Conservation (phyloP, 148 eudicot genomes). For the Rhododendron molle region DNA sequence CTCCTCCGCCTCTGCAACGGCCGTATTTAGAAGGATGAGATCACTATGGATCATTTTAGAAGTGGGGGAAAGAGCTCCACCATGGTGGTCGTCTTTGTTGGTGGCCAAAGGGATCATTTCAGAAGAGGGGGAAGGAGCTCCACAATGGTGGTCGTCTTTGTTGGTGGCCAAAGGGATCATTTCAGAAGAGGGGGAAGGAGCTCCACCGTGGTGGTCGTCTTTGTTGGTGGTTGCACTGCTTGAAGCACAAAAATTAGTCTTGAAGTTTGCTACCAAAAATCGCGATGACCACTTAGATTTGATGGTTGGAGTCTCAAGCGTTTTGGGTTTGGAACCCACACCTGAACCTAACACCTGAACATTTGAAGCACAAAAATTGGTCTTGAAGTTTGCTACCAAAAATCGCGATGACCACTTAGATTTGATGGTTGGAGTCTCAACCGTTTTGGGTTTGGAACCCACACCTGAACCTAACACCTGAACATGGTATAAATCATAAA, state of each 20-base stretch:
- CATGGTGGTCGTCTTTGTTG: neutral
- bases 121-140: neutral
- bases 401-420: too few species aligned
- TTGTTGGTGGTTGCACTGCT: neutral
- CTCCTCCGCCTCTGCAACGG: neutral
- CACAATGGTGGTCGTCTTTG: too few species aligned
- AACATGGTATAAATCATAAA: neutral
- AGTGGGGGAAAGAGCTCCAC: neutral
- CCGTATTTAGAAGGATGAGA: neutral
- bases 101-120: neutral
- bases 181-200: neutral
- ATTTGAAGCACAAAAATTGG: too few species aligned
- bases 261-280: too few species aligned
- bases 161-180: too few species aligned
- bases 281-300: too few species aligned
- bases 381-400: too few species aligned
- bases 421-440: too few species aligned
- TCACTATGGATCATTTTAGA: neutral
- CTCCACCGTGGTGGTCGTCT: neutral
- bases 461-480: too few species aligned
- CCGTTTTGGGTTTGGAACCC: too few species aligned
- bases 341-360: neutral
- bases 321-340: neutral
- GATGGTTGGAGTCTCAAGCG: neutral
- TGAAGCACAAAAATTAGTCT: neutral